Evolutionary conservation across 345 rosid species (phyloP).

Genomic region (Rhodomyrtus tomentosa): DNA sequence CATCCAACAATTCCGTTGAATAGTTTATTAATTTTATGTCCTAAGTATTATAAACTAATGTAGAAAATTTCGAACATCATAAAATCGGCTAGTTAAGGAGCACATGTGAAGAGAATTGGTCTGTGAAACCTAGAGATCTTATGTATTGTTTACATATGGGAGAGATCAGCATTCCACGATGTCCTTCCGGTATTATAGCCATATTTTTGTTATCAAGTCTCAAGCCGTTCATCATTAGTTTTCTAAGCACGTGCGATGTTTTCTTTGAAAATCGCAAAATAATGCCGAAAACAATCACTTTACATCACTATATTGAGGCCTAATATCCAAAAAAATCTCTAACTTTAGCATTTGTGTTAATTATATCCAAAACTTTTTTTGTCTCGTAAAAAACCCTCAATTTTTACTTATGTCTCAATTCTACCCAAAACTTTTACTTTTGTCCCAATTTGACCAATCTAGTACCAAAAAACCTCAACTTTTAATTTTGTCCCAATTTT

Average conservation of each 20-base stretch:
- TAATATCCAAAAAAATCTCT: no score
- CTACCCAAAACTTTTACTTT: no score
- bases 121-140: background rate
- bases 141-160: background rate
- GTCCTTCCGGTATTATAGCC: background rate
- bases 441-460: no score
- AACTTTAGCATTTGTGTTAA: no score
- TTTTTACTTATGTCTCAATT: no score
- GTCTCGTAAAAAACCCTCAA: no score
- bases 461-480: no score
- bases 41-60: background rate
- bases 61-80: background rate
- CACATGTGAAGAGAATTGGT: background rate
- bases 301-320: background rate
- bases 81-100: background rate
- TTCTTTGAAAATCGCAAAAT: background rate
- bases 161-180: background rate
- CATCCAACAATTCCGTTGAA: background rate
- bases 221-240: background rate
- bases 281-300: background rate
- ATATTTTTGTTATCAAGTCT: background rate
- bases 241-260: background rate
- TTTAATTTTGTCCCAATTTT: no score
- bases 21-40: background rate
- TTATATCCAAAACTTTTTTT: no score